Conservation (phyloP, 306 rosid genomes). For the Malus orientalis region DNA sequence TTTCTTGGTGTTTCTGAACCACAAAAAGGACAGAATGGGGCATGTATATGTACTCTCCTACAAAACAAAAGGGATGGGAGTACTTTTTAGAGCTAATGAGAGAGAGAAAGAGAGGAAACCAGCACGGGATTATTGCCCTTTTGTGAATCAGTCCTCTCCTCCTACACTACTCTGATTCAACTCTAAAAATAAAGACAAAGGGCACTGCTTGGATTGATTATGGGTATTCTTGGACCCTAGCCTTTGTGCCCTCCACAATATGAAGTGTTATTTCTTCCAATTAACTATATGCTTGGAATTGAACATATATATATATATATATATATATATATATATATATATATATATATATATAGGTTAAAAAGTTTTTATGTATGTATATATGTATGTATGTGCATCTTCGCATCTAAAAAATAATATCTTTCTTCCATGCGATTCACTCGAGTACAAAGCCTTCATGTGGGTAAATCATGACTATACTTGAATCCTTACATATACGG, state of each 20-base stretch:
- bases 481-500: too few relatives aligned
- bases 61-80: background rate
- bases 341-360: too few relatives aligned
- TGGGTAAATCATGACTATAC: too few relatives aligned
- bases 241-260: background rate
- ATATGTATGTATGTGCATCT: too few relatives aligned
- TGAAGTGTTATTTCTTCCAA: background rate
- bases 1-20: slow-evolving; percentile 12
- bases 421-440: too few relatives aligned
- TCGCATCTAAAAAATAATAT: too few relatives aligned
- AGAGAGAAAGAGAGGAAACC: background rate
- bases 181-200: slow-evolving; percentile 7
- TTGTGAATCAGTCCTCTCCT: background rate
- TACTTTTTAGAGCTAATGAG: background rate
- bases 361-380: too few relatives aligned
- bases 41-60: slow-evolving; percentile 8
- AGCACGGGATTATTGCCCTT: background rate
- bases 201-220: slow-evolving; percentile 6
- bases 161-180: background rate
- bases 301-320: too few relatives aligned
- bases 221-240: background rate
- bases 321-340: too few relatives aligned
- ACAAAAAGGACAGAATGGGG: slow-evolving; percentile 1
- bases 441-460: too few relatives aligned
- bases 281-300: background rate